Evolutionary conservation across 2,329 filamentous ascomycete genomes (phyloP), one percentile per base, ranked within the genome.

Genomic region (Botryosphaeria agaves): DNA sequence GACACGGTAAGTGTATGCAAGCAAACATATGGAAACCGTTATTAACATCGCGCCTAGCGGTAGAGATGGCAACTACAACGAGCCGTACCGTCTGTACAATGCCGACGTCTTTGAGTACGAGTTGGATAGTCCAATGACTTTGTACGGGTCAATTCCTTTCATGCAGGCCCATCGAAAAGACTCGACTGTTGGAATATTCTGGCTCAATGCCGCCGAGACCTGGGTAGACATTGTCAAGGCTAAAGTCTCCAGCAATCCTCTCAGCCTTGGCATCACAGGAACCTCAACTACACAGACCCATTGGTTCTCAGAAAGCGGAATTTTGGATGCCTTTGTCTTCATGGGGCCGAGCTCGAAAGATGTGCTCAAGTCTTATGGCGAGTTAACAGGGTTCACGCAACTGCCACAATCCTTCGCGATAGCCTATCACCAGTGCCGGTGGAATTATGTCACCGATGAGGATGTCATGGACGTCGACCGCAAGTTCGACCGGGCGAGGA

Each of bases 41-140:
- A 25, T 47, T 51, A 32, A 55, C 37, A 25, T 21, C 31, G 16
- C 21, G 5, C 7, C 18, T 29, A 65, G 64, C 32, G 89, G 87
- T 31, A 84, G 84, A 15, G 71, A 83, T 14, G 83, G 80, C 36
- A 81, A 83, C 43, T 83, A 89, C 53, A 64, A 68, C 7, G 82
- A 98, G 38, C 89, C 89, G 1, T 98, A 98, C 58, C 72, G 89
- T 21, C 57, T 98, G 53, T 94, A 94, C 61, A 98, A 98, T 53
- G 70, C 82, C 18, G 89, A 98, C 51, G 89, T 98, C 7, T 98
- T 98, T 44, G 89, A 98, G 57, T 98, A 98, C 52, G 76, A 93
- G 44, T 69, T 94, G 44, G 81, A 95, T 54, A 95, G 84, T 53
- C 85, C 89, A 1, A 98, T 98, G 89, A 95, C 89, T 1, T 66